Conservation (phyloP, 805 yeast species). For the Myxozyma kluyveri region DNA sequence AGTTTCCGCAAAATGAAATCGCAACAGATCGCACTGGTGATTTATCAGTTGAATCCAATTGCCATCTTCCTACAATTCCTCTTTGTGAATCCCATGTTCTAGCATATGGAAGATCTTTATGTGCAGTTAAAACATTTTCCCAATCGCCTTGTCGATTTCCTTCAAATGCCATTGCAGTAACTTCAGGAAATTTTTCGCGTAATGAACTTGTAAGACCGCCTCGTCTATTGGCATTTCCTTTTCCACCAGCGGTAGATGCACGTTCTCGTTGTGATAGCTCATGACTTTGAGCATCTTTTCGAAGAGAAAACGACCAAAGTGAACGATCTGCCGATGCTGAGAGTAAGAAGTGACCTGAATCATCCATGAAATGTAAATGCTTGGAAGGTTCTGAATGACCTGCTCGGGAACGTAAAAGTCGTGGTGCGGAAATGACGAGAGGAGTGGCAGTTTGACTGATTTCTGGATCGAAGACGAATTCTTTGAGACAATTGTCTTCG, state of each 20-base stretch:
- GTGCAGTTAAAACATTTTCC: conserved; percentile 91
- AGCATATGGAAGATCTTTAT: conserved; percentile 76
- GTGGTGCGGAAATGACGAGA: conserved; percentile 74
- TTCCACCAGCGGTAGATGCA: conserved; percentile 34
- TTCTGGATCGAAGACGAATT: conserved; percentile 90
- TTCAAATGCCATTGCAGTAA: conserved; percentile 39
- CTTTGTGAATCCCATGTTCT: conserved; percentile 84
- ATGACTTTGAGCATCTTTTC: conserved; percentile 96
- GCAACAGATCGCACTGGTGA: conserved; percentile 72
- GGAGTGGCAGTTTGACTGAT: conserved; percentile 55
- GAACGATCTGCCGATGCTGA: conserved; percentile 85
- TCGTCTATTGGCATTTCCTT: conserved; percentile 38
- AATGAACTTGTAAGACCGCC: conserved; percentile 23
- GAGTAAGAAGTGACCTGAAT: conserved; percentile 74
- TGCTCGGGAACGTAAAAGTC: conserved; percentile 88
- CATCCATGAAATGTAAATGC: conserved; percentile 69
- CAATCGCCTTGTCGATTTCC: conserved; percentile 45
- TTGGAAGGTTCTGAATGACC: conserved; percentile 96
- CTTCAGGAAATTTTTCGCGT: conserved; percentile 74
- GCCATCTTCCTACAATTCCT: conserved; percentile 76
- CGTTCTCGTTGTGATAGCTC: conserved; percentile 77
- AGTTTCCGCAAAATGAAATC: conserved; percentile 91
- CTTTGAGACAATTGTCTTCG: conserved; percentile 84
- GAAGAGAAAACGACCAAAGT: conserved; percentile 85
- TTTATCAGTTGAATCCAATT: conserved; percentile 69